A percentile compares a stretch with the other conserved stretches of the same genome.
Conservation (phyloP, 2,329 filamentous ascomycete species). For the Hymenoscyphus scutula region DNA sequence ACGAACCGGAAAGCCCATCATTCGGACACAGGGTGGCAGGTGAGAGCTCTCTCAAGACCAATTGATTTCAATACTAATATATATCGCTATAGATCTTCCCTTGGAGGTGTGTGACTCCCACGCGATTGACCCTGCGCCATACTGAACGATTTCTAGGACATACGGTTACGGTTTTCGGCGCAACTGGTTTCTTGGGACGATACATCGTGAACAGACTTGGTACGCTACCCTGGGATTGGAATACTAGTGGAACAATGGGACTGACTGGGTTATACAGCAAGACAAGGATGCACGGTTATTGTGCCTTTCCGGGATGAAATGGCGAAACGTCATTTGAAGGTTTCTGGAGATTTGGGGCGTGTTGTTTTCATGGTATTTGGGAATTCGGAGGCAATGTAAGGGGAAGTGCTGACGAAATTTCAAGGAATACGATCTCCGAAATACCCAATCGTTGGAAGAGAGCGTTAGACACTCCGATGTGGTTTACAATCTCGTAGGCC, state of each 20-base stretch:
- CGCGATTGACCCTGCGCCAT: neutral
- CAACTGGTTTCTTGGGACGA: slow-evolving; percentile 89
- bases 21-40: slow-evolving; percentile 87
- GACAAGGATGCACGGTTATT: slow-evolving; percentile 90
- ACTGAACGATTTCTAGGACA: slow-evolving; percentile 60
- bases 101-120: slow-evolving; percentile 65
- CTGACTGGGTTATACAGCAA: slow-evolving; percentile 55
- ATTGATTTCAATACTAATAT: slow-evolving; percentile 31
- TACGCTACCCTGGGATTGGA: slow-evolving; percentile 39
- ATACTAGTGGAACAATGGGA: slow-evolving; percentile 4
- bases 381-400: neutral
- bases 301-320: slow-evolving; percentile 96
- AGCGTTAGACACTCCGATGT: slow-evolving; percentile 95
- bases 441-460: slow-evolving; percentile 93
- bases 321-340: slow-evolving; percentile 94
- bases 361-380: slow-evolving; percentile 72
- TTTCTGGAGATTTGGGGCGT: slow-evolving; percentile 89
- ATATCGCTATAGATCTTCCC: slow-evolving; percentile 61
- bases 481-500: slow-evolving; percentile 93
- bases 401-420: slow-evolving; percentile 12
- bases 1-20: slow-evolving; percentile 91
- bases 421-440: slow-evolving; percentile 90
- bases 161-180: slow-evolving; percentile 96
- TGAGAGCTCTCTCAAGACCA: slow-evolving; percentile 44
- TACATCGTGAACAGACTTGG: slow-evolving; percentile 97